Evolutionary conservation across 2,329 filamentous ascomycete species (phyloP), one percentile per base, ranked within the genome.

Genomic region (Dothistroma septosporum): DNA sequence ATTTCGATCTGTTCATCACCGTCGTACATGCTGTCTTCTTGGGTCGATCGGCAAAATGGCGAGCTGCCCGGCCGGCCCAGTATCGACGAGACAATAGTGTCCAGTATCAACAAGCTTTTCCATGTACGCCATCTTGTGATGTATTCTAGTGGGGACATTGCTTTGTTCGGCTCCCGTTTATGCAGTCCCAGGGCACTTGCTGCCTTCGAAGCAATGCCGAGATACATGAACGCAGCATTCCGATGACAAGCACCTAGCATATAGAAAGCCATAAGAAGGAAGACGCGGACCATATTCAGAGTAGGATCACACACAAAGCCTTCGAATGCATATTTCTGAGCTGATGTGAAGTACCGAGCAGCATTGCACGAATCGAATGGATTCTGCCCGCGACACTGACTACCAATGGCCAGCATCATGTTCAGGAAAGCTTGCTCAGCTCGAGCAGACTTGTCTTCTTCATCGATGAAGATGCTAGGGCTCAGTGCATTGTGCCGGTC

Each of bases 191-290:
- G 67, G 0, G 83, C 82, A 3, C 82, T 80, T 0, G 85, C 84
- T 0, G 84, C 82, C 57, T 83, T 80, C 0, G 81, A 77, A 1
- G 85, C 84, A 9, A 87, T 80, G 0, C 84, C 84, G 2, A 87
- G 70, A 58, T 87, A 87, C 82, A 87, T 85, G 57, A 85, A 87
- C 0, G 84, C 84, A 0, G 84, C 78, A 59, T 86, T 86, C 9
- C 83, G 76, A 33, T 82, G 81, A 56, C 83, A 86, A 4, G 82
- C 81, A 0, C 82, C 83, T 2, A 85, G 76, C 78, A 85, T 82
- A 64, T 84, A 86, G 63, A 85, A 84, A 0, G 83, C 78, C 79
- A 86, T 82, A 16, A 85, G 73, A 0, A 84, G 70, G 62, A 84
- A 86, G 0, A 76, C 73, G 16, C 80, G 75, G 4, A 83, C 78